Evolutionary conservation across 306 rosid genomes (phyloP).

Genomic region (Leucaena leucocephala): DNA sequence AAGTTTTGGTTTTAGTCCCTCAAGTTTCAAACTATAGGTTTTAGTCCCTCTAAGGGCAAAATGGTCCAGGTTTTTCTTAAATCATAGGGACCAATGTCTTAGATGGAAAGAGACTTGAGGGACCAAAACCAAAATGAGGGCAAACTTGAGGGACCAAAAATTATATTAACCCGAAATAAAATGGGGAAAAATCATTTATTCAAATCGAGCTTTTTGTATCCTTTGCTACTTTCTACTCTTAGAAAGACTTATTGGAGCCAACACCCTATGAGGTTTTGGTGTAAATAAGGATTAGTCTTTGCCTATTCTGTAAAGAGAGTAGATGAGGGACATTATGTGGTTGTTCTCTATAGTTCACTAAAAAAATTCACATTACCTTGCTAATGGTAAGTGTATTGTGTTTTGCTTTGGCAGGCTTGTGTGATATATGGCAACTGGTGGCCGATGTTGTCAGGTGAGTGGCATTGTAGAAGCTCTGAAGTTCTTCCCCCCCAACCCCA

Average conservation of each 20-base stretch:
- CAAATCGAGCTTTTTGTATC: neutral
- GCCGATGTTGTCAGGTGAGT: slow-evolving; percentile 94
- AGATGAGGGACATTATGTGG: neutral
- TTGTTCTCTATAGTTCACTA: neutral
- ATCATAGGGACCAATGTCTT: no score
- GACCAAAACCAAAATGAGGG: no score
- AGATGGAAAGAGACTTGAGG: no score
- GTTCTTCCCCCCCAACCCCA: neutral
- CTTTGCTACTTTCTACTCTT: neutral
- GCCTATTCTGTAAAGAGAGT: neutral
- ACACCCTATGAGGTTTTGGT: neutral
- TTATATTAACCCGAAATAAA: no score
- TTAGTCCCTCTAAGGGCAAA: no score
- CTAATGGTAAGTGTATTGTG: slow-evolving; percentile 11
- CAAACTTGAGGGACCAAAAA: no score
- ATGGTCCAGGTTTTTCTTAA: no score
- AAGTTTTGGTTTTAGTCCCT: no score
- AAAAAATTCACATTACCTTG: slow-evolving; percentile 8
- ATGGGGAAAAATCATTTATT: neutral
- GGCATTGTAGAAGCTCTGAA: slow-evolving; percentile 7
- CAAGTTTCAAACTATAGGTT: no score
- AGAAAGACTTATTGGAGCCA: neutral
- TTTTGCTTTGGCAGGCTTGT: slow-evolving; percentile 72
- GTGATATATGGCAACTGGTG: slow-evolving; percentile 96
- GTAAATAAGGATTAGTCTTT: no score